Percentiles rank a stretch among this genome's conserved stretches.
Conservation (phyloP, 768 basidiomycete genomes). For the Mycena indigotica region DNA sequence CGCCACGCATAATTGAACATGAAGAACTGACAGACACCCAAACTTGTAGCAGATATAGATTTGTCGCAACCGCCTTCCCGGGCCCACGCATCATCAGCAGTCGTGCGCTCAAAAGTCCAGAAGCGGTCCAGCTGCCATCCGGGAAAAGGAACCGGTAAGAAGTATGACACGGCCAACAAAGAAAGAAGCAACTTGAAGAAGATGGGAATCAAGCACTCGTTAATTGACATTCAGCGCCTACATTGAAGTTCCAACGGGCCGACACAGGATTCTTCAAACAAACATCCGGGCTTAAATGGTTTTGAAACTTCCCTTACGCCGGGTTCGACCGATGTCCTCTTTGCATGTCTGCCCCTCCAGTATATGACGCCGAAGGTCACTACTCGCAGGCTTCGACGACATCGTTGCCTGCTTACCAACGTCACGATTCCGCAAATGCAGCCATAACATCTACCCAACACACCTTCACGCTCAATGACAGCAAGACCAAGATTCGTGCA, state of each 20-base stretch:
- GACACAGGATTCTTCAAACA: not conserved
- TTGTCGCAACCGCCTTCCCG: no score
- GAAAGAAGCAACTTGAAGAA: not conserved
- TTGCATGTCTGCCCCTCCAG: constrained; percentile 9
- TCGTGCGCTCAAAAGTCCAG: no score
- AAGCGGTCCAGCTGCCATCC: no score
- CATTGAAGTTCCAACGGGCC: not conserved
- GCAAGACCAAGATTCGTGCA: constrained; percentile 7
- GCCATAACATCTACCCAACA: constrained; percentile 15
- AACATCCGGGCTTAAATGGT: not conserved
- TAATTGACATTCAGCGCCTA: not conserved
- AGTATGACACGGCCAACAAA: not conserved
- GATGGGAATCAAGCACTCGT: not conserved
- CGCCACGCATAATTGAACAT: no score
- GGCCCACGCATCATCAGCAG: no score
- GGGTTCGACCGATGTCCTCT: not conserved
- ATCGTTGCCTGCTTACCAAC: constrained; percentile 15
- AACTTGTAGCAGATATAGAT: no score
- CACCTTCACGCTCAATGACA: constrained; percentile 12
- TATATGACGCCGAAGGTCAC: constrained; percentile 9
- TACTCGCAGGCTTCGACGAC: not conserved
- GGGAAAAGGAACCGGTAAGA: not conserved
- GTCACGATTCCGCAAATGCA: not conserved
- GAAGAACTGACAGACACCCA: no score
- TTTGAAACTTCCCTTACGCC: not conserved